A percentile compares a stretch with the other conserved stretches of the same genome.
These are phyloP conservation scores for Aspergillus arachidicola DNA, from an alignment of 2,329 filamentous ascomycete species.

Conservation along the genomic window DNA sequence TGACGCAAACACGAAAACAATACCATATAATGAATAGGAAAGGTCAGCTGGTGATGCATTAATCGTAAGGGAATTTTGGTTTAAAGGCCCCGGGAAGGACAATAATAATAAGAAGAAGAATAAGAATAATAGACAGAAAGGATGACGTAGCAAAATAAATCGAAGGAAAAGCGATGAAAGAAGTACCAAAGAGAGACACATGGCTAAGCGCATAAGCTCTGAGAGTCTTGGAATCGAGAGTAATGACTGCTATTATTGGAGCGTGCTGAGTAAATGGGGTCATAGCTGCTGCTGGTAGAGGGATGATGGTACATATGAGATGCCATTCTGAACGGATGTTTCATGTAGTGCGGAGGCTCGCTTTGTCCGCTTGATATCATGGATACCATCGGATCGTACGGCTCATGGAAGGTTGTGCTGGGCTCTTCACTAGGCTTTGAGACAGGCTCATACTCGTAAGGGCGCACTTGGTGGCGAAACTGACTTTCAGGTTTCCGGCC, in stretches of 20 bases:
- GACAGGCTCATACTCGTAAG: conserved; percentile 30
- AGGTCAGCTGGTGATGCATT: neutral
- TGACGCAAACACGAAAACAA: neutral
- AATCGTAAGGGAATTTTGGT: neutral
- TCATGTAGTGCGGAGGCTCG: conserved; percentile 29
- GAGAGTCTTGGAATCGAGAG: conserved; percentile 36
- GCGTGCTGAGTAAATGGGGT: conserved; percentile 33
- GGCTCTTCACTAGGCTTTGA: conserved; percentile 29
- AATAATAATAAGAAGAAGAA: neutral
- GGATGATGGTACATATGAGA: conserved; percentile 29
- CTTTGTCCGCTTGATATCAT: conserved; percentile 32
- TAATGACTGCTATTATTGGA: conserved; percentile 28
- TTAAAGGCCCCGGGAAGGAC: no score
- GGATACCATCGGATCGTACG: conserved; percentile 35
- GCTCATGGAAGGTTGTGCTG: conserved; percentile 29
- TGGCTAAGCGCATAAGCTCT: conserved; percentile 38
- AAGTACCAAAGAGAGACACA: neutral
- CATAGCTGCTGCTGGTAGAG: conserved; percentile 30
- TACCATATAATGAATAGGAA: neutral
- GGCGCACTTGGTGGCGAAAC: conserved; percentile 28
- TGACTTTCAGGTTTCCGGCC: conserved; percentile 27
- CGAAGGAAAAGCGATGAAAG: conserved; percentile 27
- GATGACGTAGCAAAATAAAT: conserved; percentile 22
- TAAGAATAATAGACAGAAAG: conserved; percentile 23
- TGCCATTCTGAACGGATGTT: conserved; percentile 25